Base-by-base conservation (phyloP, 2,329 filamentous ascomycete genomes). In the Boeremia exigua region DNA sequence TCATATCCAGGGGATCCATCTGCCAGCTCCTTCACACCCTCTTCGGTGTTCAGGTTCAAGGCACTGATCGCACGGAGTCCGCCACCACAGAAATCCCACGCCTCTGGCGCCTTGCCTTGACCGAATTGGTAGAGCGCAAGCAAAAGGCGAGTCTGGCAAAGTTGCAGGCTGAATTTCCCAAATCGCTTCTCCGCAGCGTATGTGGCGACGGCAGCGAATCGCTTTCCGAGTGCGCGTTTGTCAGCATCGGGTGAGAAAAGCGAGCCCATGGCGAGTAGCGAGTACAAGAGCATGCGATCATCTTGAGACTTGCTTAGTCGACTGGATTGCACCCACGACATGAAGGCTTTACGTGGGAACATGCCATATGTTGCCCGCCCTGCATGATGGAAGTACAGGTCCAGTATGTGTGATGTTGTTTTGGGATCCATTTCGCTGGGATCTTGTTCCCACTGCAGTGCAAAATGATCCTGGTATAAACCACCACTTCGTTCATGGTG, bases 141-240 rank as follows among this genome's bases (percentile, higher is more conserved):
- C 14, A 91, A 78, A n/a, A 91, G 76, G 49, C 86, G 82, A 42
- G 83, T 84, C 69, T 91, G 89, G 11, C 87, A 85, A 39, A 91
- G 76, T 61, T 90, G 86, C 44, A 92, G 73, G 52, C 78, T 84
- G 55, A 85, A 81, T 7, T 69, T 77, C 17, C 84, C 81, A 56
- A 81, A 78, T 29, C 78, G 78, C 48, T 78, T 77, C 37, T 82
- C 78, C 38, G 82, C 78, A 2, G 85, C 86, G 65, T 84, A 84
- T 43, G 83, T 79, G 4, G 86, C 86, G 45, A 88, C 82, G 33
- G 78, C 75, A 9, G 79, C 78, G 63, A 83, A 86, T 17, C 77
- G 72, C 54, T 77, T 78, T 15, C 83, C 78, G 5, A 80, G 73
- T 17, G 66, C 67, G 27, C 78, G 72, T 55, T 78, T 75, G 25